Base-by-base conservation (phyloP, 225 moss, liverwort and hornwort genomes). In the Pseudoscleropodium purum region DNA sequence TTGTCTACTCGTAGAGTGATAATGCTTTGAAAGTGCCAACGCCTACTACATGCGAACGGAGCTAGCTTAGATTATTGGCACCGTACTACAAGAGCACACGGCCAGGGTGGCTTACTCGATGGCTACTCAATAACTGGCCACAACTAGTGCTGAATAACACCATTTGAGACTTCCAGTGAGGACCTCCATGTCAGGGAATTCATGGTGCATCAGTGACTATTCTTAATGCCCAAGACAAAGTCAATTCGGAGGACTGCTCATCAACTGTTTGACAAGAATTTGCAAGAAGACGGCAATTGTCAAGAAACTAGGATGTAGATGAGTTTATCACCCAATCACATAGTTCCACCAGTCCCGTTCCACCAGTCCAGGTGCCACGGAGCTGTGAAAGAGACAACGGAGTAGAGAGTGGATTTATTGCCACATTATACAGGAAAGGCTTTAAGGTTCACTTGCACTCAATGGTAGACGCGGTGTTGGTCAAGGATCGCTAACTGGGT, bases 91-190 rank as follows among this genome's bases (percentile, higher is more conserved):
- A n/a, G 74, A 59, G 57, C 91, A 79, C 79, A 37, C 39, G 24
- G 87, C 89, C 89, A 91, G 91, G 70, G 83, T 79, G 70, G 69
- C 86, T 74, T 62, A 61, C 52, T 83, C 69, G 72, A 86, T 83
- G 70, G 87, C 84, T 49, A 79, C 49, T 81, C 80, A 91, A 81
- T 74, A 49, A 77, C 61, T 69, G 83, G 68, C 51, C 76, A 87
- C 83, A 54, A 86, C 82, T 81, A 82, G 85, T 85, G 81, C 81
- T 80, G 78, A 63, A 84, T 36, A 41, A 67, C 81, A 85, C 77
- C 82, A 70, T 70, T 41, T 78, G 79, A 47, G 87, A n/a, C 68
- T 82, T 77, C 69, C 78, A 76, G 75, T 60, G 18, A 84, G 81
- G 75, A 76, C 82, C 49, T 68, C 75, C 52, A 54, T 85, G 81